Conservation (phyloP, 352 stramenopile genomes). For the Pythium chondricola region DNA sequence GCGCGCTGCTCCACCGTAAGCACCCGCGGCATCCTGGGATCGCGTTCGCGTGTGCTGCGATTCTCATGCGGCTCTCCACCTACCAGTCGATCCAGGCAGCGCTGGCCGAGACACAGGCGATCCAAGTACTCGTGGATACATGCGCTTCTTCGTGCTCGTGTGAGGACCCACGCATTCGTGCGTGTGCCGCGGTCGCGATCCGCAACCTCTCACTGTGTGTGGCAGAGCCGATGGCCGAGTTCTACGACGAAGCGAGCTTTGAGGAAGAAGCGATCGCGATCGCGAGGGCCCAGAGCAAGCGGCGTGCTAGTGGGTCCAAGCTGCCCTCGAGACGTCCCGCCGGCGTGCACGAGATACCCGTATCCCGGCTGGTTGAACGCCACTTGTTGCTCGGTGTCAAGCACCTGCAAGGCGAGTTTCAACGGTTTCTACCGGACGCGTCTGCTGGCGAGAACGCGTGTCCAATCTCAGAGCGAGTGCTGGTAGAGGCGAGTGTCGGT, state of each 20-base stretch:
- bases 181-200: constrained; percentile 50
- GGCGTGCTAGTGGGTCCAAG: no score
- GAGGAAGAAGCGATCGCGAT: constrained; percentile 10
- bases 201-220: constrained; percentile 67
- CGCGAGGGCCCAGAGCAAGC: neutral
- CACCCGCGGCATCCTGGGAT: constrained; percentile 30
- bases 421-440: constrained; percentile 15
- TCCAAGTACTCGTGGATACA: constrained; percentile 55
- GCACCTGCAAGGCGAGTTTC: constrained; percentile 54
- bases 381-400: constrained; percentile 54
- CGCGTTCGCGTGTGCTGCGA: constrained; percentile 32
- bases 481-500: constrained; percentile 47
- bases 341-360: no score
- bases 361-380: constrained; percentile 36
- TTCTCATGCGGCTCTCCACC: constrained; percentile 58
- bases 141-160: constrained; percentile 24
- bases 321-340: no score
- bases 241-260: constrained; percentile 31
- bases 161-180: constrained; percentile 29
- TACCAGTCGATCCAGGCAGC: constrained; percentile 57
- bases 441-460: neutral
- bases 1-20: constrained; percentile 39
- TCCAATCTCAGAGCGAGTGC: constrained; percentile 28
- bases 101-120: constrained; percentile 51
- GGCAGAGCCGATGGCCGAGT: constrained; percentile 44